Base-by-base conservation (phyloP, 2,329 filamentous ascomycete genomes). In the Penicillium vulpinum region DNA sequence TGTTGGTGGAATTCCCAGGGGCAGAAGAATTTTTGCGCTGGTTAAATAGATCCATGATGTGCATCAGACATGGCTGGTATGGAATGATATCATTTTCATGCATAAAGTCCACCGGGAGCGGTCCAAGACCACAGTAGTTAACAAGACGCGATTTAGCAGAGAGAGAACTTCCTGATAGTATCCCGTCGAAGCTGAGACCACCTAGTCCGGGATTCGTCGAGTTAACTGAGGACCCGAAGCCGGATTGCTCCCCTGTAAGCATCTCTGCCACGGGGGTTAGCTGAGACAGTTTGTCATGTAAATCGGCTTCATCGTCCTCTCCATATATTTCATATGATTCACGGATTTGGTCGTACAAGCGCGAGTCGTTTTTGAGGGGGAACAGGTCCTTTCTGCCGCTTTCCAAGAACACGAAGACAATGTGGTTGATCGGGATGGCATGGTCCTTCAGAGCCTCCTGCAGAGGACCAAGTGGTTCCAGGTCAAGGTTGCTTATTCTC, bases 51-150 rank as follows among this genome's bases (percentile, higher is more conserved):
- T 71, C 60, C 38, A 72, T 29, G 15, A 72, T 66, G 36, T 71
- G 69, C 47, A 66, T 67, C 29, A 72, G 54, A 51, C 69, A 71
- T 15, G 69, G 69, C 57, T 72, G 69, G 52, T 72, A 72, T 29
- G 69, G 61, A 9, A 68, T 58, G 1, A 60, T 62, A 18, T 62
- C 63, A 31, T 60, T 60, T 50, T 72, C 69, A 21, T 66, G 61
- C 59, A 71, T 62, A 38, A 71, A 71, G 54, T 72, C 64, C 28
- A 65, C 63, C 4, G 69, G 63, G 21, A 72, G 55, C 5, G 69
- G 67, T 1, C 57, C 62, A 13, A 70, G 65, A 46, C 69, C 69
- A 47, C 69, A 72, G 54, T 71, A 68, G 44, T 69, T 69, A 24
- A 65, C 63, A 4, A 72, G 44, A 26, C 67, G 62, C 33, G 69